Evolutionary conservation across 2,329 filamentous ascomycete species (phyloP).

Genomic region (Fusarium sp.): DNA sequence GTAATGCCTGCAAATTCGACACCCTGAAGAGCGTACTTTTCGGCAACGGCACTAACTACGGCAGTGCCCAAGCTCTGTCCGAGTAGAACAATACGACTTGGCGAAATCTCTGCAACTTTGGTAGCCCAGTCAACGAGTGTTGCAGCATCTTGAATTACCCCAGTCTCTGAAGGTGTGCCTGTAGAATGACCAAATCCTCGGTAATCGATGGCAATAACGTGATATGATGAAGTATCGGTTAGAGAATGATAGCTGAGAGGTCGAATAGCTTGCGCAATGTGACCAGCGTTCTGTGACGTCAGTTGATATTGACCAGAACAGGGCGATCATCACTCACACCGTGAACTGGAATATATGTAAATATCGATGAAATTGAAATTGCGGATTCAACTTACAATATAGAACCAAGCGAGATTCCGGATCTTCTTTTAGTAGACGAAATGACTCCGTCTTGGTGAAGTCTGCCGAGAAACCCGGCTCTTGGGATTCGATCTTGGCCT

Average conservation of each 20-base stretch:
- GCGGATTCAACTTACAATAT: slow-evolving; percentile 63
- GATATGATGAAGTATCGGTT: slow-evolving; percentile 78
- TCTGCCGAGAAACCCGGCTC: slow-evolving; percentile 63
- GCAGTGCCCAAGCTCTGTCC: slow-evolving; percentile 93
- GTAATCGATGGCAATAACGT: slow-evolving; percentile 91
- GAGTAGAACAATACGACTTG: slow-evolving; percentile 80
- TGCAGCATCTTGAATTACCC: slow-evolving; percentile 83
- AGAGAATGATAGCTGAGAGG: slow-evolving; percentile 83
- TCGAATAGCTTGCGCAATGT: slow-evolving; percentile 82
- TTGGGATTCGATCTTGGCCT: slow-evolving; percentile 69
- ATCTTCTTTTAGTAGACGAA: slow-evolving; percentile 72
- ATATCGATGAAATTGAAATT: background rate
- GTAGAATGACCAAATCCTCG: slow-evolving; percentile 87
- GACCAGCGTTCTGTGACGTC: slow-evolving; percentile 78
- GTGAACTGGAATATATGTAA: slow-evolving; percentile 62
- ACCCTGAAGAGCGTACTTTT: slow-evolving; percentile 72
- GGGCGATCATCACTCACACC: slow-evolving; percentile 62
- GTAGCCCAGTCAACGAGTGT: slow-evolving; percentile 80
- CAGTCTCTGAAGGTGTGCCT: slow-evolving; percentile 82
- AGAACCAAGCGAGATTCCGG: slow-evolving; percentile 73
- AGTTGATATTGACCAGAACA: slow-evolving; percentile 18
- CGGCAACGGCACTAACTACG: slow-evolving; percentile 79
- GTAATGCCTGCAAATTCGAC: slow-evolving; percentile 83
- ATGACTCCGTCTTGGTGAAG: slow-evolving; percentile 68
- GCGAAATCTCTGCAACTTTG: slow-evolving; percentile 70